Percentiles rank a stretch among this genome's conserved stretches.
Conservation (phyloP, 371 early-diverging fungal species). For the Lichtheimia corymbifera region DNA sequence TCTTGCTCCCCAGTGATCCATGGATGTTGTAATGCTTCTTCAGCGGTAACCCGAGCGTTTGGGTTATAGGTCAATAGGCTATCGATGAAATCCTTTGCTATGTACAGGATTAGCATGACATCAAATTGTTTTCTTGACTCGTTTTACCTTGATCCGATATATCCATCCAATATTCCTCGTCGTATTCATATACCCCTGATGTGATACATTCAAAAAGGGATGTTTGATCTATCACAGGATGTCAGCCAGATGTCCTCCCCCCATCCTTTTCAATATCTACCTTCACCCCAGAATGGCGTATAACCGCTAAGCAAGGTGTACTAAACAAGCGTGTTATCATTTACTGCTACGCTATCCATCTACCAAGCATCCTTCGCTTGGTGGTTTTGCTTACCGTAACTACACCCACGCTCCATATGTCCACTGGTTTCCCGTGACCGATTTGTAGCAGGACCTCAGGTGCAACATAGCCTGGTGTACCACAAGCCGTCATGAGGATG, state of each 20-base stretch:
- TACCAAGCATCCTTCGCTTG: too few species aligned
- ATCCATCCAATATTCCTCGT: conserved; percentile 78
- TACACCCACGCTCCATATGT: conserved; percentile 93
- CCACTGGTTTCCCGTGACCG: conserved; percentile 70
- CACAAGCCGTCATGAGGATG: conserved; percentile 78
- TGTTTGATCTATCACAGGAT: conserved; percentile 3
- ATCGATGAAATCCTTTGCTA: conserved; percentile 83
- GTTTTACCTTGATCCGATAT: conserved; percentile 67
- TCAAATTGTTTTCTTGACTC: neutral
- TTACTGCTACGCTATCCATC: neutral
- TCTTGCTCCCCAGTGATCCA: conserved; percentile 55
- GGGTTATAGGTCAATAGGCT: conserved; percentile 74
- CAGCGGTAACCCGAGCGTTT: conserved; percentile 70
- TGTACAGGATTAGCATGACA: neutral
- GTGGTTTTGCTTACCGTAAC: conserved; percentile 54
- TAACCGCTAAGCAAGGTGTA: conserved; percentile 86
- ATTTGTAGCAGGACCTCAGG: conserved; percentile 80
- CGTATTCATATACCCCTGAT: conserved; percentile 70
- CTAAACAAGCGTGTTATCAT: conserved; percentile 7
- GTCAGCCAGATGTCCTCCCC: neutral
- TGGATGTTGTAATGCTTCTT: conserved; percentile 72
- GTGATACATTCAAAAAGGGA: conserved; percentile 50
- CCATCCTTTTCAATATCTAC: conserved; percentile 20
- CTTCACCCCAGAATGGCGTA: conserved; percentile 87
- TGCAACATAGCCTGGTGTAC: conserved; percentile 88